phyloP scores from a whole-genome alignment of 345 rosid genomes.

The Lumnitzera littorea region DNA sequence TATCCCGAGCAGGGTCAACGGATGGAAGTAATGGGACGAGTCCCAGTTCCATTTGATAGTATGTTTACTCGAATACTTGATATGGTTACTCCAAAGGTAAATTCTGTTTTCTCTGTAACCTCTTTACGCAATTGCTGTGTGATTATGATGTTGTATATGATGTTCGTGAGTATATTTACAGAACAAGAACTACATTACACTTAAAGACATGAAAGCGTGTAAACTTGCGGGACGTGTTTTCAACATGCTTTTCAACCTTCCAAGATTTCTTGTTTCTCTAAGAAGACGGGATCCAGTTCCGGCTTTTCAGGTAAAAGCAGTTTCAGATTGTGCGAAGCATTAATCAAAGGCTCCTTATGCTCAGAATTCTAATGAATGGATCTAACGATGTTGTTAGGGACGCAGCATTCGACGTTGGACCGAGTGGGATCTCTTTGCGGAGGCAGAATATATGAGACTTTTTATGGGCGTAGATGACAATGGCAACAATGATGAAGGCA shows the following conservation, averaged over 20 bases:
- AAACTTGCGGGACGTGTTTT: constrained; percentile 28
- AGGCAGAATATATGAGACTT: constrained; percentile 29
- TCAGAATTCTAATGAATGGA: background rate
- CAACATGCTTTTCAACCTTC: constrained; percentile 29
- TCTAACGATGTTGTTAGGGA: constrained; percentile 11
- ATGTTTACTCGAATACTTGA: constrained; percentile 28
- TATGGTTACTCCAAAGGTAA: constrained; percentile 30
- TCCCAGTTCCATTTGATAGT: constrained; percentile 25
- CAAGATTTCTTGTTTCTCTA: constrained; percentile 24
- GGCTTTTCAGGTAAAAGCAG: constrained; percentile 18
- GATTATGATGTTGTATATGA: background rate
- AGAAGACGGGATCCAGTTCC: constrained; percentile 25
- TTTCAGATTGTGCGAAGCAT: background rate
- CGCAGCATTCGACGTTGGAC: constrained; percentile 18
- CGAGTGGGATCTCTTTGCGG: constrained; percentile 32
- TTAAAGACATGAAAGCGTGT: constrained; percentile 21
- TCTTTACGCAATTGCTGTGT: no score
- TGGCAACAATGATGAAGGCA: constrained; percentile 4
- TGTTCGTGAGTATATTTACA: background rate
- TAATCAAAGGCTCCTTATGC: background rate
- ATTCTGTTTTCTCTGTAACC: background rate
- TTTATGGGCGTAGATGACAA: constrained; percentile 21
- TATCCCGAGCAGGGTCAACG: constrained; percentile 30
- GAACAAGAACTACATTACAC: constrained; percentile 18
- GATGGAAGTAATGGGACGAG: constrained; percentile 28